Base-by-base conservation (phyloP, 2,329 filamentous ascomycete species). In the Pochonia chlamydosporia region DNA sequence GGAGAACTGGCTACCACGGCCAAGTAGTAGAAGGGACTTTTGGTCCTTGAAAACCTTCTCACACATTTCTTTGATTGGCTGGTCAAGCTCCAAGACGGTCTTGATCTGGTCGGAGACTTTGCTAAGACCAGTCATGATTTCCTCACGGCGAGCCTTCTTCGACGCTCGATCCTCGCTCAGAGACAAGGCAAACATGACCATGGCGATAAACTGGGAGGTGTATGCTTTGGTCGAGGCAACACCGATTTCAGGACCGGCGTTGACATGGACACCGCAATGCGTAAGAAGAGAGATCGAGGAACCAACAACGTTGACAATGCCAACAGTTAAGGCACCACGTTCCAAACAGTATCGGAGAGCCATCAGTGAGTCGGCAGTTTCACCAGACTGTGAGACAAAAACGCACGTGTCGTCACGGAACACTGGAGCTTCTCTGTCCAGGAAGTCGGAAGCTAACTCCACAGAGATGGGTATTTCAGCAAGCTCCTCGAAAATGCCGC, bases 371-470 rank as follows among this genome's bases (percentile, higher is more conserved):
- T 99, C 93, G 41, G 93, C 93, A 49, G 93, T 99, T 79, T 99
- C 93, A 62, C 93, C 93, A 51, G 93, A 99, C 72, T 99, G 93
- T 8, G 93, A 99, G 55, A 99, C 93, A 65, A 99, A 99, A 50
- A 99, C 89, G 68, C 92, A 97, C 16, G 93, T 99, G 71, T 99
- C 92, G 68, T 99, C 93, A 73, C 93, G 88, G 90, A 99, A 99
- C 54, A 99, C 92, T 24, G 93, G 93, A 9, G 93, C 93, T 69
- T 96, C 81, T 68, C 93, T 84, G 68, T 99, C 93, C 49, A 99
- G 81, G 81, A 99, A 99, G 71, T 99, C 93, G 37, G 93, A 99
- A 41, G 93, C 93, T 63, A 99, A 75, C 73, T 99, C 93, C 43
- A 99, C 93, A 5, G 92, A 81, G 62, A 99, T 99, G 26, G 93